Evolutionary conservation across 148 eudicot species (phyloP), one percentile per base, ranked within the genome.

Genomic region (Dianthus caryophyllus): DNA sequence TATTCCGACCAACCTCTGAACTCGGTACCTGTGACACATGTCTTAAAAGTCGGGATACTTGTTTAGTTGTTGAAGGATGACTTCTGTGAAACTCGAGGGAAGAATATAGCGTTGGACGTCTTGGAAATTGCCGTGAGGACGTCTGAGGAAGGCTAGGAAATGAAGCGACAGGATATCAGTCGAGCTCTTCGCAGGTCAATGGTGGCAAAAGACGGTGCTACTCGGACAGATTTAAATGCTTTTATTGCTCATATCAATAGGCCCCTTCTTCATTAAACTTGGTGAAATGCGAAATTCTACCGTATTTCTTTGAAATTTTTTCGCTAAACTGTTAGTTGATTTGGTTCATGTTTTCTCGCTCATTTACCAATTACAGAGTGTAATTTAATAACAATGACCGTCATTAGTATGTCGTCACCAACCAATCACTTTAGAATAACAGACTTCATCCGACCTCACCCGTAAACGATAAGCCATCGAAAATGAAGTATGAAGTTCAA

Each of bases 1-100:
- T 52, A 63, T 25, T 63, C 52, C 0, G 66, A 63, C 22, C 66
- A 85, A 62, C 90, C 87, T 5, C 64, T 63, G 63, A 81, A 85
- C 64, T 33, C 83, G 1, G 57, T 71, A 14, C 29, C 83, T 0
- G 64, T 86, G 22, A 79, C 82, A 0, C 55, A 75, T 15, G 43
- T 81, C 9, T 48, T 86, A 1, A 71, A 64, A 29, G 27, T 79
- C 30, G 87, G 85, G 0, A 0, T 78, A 2, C 57, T 66, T 14
- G 73, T 86, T 24, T n/a, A n/a, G n/a, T n/a, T n/a, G n/a, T n/a
- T n/a, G n/a, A 79, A 50, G 69, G 82, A 83, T 5, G 52, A 63
- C 25, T 44, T 13, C 24, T 83, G 87, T 87, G 51, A 16, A 18
- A 20, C 53, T 1, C 36, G 82, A 10, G 30, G 55, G 0, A 76